Base-by-base conservation (phyloP, 2,329 filamentous ascomycete species). In the Ophiocordyceps australis region DNA sequence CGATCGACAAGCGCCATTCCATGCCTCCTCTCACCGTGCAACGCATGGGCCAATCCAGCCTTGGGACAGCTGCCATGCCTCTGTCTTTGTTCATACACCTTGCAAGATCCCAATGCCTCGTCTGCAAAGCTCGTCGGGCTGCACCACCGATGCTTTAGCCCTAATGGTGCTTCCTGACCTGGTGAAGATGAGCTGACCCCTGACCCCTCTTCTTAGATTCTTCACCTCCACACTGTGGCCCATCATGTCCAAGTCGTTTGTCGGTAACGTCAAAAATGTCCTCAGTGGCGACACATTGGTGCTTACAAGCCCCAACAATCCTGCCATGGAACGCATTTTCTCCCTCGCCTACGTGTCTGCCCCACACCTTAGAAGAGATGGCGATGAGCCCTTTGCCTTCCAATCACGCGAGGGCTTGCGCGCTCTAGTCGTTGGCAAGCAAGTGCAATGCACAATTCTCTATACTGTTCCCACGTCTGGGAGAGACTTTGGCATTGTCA, bases 341-440 rank as follows among this genome's bases (percentile, higher is more conserved):
- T 92, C 83, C 44, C 63, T 98, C 36, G 89, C 89, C 41, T 95
- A 83, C 54, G 83, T 95, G 38, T 78, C 75, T 31, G 83, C 85
- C 25, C 89, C 89, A 4, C 74, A 85, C 45, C 50, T 94, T 49
- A 75, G 66, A 56, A 75, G 82, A 51, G 85, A 94, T 39, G 83
- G 80, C 30, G 86, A 94, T 43, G 85, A 94, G 65, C 74, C 77
- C 20, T 91, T 78, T 45, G 83, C 81, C 30, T 98, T 94, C 53
- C 77, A 89, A 53, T 93, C 89, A 32, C 81, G 89, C 45, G 89
- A 98, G 54, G 89, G 79, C 49, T 67, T 98, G 33, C 78, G 89
- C 42, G 74, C 76, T 37, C 61, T 85, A 26, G 65, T 76, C 21
- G 77, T 95, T 29, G 86, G 86, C 45, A 93, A 93, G 52, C 66